These are phyloP conservation scores for Trichosporon asahii DNA, from an alignment of 1,284 basidiomycete species.

Conservation along the genomic window DNA sequence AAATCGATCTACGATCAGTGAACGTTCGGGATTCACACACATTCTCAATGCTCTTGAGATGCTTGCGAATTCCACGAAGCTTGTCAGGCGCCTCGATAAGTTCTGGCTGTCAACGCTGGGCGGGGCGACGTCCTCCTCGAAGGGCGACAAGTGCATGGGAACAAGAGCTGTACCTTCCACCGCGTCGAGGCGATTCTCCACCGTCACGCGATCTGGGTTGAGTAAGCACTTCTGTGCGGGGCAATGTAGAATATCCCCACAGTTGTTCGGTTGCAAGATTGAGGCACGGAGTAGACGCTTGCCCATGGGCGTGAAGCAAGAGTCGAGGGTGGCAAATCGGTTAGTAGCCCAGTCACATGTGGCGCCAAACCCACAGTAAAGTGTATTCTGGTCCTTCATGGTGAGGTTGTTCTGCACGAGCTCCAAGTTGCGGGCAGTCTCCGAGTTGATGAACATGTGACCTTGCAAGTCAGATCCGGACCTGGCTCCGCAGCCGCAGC, in stretches of 20 bases:
- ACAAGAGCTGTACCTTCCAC: conserved; percentile 64
- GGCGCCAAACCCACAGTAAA: conserved; percentile 60
- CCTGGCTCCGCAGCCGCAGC: conserved; percentile 15
- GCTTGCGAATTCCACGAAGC: conserved; percentile 66
- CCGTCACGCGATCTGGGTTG: conserved; percentile 59
- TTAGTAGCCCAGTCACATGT: conserved; percentile 13
- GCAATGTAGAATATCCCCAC: conserved; percentile 50
- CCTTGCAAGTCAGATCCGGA: conserved; percentile 51
- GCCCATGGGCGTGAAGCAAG: conserved; percentile 85
- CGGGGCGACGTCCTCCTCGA: neutral
- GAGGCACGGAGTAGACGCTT: conserved; percentile 71
- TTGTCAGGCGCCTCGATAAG: conserved; percentile 69
- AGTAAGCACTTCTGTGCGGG: neutral
- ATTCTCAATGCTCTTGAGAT: conserved; percentile 65
- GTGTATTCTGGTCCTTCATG: conserved; percentile 65
- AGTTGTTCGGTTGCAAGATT: conserved; percentile 76
- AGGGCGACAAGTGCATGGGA: neutral
- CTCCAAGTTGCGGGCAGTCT: conserved; percentile 81
- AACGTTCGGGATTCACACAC: neutral
- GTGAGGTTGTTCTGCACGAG: conserved; percentile 69
- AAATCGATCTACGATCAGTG: conserved; percentile 62
- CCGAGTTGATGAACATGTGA: conserved; percentile 87
- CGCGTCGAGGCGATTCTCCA: conserved; percentile 76
- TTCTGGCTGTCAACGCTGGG: conserved; percentile 55
- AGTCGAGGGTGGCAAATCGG: conserved; percentile 60